Evolutionary conservation across 2,329 filamentous ascomycete species (phyloP), one percentile per base, ranked within the genome.

Genomic region (Stemphylium beticola): DNA sequence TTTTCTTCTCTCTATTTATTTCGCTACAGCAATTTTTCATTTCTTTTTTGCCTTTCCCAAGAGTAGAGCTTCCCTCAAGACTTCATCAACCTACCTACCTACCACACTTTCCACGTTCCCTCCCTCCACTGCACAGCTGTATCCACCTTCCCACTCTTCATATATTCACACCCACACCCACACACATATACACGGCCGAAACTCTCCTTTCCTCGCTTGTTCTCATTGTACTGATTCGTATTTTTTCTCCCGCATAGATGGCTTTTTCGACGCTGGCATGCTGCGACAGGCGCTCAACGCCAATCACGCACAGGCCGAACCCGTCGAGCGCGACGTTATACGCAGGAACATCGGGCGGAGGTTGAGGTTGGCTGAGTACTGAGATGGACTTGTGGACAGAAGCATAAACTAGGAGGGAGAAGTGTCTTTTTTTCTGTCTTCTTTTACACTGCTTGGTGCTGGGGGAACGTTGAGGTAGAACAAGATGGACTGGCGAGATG

Each of bases 201-300:
- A 22, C 10, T 18, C 36, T 38, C 49, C 48, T 36, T 24, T 49
- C 8, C 18, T n/a, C 12, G 9, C 34, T 20, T 39, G 17, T 41
- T 37, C 51, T 43, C 34, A 38, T 50, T 45, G 26, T 62, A 56
- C 65, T 71, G 59, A 66, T 77, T 75, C 66, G 75, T 55, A 46
- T 43, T 58, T 24, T 60, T 62, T 58, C 57, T 58, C 60, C 18
- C 11, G 12, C 51, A 49, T 71, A 96, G 93, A 97, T 81, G 93
- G 93, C 29, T 97, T 98, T 81, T 98, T 98, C 77, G 93, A 98
- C 73, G 92, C 93, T 0, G 93, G 93, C 12, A 96, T 97, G 92
- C 84, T 97, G 4, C 82, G 95, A 20, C 91, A 96, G 74, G 92
- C 92, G 1, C 85, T 96, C 53, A 93, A 93, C 72, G 88, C 88